A percentile compares a stretch with the other conserved stretches of the same genome.
phyloP scores from a whole-genome alignment of 305 asterid species.

The Fraxinus velutina region DNA sequence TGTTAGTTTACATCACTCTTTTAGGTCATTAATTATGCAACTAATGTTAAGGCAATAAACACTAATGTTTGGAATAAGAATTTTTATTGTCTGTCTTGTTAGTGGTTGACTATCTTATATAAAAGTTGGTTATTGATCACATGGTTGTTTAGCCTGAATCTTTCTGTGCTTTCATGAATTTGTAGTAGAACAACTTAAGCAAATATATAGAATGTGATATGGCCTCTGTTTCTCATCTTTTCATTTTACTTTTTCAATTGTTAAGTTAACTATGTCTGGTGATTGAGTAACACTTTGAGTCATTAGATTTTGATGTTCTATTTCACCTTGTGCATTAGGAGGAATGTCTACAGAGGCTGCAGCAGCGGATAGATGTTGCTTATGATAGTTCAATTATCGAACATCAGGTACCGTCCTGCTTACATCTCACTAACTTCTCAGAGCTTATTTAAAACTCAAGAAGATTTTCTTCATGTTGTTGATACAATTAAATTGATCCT shows the following conservation, averaged over 20 bases:
- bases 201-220: neutral
- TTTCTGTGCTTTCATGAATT: conserved; percentile 10
- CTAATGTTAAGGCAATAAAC: neutral
- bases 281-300: no score
- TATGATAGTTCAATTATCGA: conserved; percentile 73
- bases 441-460: conserved; percentile 10
- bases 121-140: neutral
- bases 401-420: conserved; percentile 64
- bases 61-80: neutral
- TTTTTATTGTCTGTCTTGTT: neutral
- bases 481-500: neutral
- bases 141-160: neutral
- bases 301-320: conserved; percentile 25
- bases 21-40: neutral
- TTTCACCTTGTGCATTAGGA: conserved; percentile 52
- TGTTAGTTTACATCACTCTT: neutral
- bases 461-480: neutral
- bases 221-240: conserved; percentile 1
- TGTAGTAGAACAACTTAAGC: conserved; percentile 6
- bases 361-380: conserved; percentile 72
- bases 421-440: neutral
- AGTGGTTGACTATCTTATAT: neutral
- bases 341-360: conserved; percentile 78
- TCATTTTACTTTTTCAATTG: neutral
- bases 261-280: neutral